Evolutionary conservation across 2,329 filamentous ascomycete genomes (phyloP), one percentile per base, ranked within the genome.

Genomic region (Pseudogymnoascus sp.): DNA sequence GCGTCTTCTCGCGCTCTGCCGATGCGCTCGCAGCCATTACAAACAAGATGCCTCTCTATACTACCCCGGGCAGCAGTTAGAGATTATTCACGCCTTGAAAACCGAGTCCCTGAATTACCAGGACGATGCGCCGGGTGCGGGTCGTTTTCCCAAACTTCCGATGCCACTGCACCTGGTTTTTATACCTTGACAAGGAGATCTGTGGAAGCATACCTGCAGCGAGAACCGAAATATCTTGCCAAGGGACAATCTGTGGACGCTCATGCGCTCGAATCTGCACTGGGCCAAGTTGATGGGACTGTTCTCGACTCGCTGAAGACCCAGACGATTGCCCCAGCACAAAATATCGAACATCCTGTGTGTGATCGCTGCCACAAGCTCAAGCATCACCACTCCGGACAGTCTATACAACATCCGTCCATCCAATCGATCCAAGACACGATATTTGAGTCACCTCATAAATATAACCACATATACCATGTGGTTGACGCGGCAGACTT

Each of bases 401-500:
- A 83, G 15, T 82, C 90, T 5, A 93, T 96, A 69, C 82, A 84
- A 63, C 91, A 96, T 71, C 95, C 95, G 0, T 88, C 88, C 0
- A 82, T 97, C 66, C 83, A 91, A 46, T 87, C 90, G 2, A 86
- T 99, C 61, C 86, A 87, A 67, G 88, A 91, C 66, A 96, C 92
- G 15, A 89, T 99, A 61, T 83, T 88, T 62, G 91, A 96, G 75
- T 96, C 93, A 1, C 93, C 93, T 0, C 88, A 96, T 76, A 90
- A 90, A 73, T 85, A 90, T 72, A 97, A 99, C 71, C 91, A 97
- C 75, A 88, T 99, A 65, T 99, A 97, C 73, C 95, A 99, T 75
- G 82, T 99, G 26, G 79, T 99, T 21, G 95, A 99, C 72, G 93
- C 95, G 2, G 95, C 93, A 65, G 95, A 99, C 75, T 97, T 99